These are phyloP conservation scores for Theobroma cacao DNA, from an alignment of 345 rosid genomes.

Conservation along the genomic window DNA sequence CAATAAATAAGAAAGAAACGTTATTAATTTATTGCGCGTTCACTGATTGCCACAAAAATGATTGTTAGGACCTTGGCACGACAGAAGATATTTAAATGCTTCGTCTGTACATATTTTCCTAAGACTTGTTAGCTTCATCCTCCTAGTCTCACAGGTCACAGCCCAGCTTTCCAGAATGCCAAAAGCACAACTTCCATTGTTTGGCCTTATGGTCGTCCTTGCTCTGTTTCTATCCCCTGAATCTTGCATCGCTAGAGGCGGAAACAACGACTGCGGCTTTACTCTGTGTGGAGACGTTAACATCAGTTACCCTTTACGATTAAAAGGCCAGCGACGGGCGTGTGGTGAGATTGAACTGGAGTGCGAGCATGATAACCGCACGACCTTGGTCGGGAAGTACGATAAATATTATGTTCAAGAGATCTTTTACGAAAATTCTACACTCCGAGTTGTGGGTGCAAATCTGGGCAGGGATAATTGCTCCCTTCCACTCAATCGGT, in stretches of 20 bases:
- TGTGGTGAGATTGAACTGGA: not conserved
- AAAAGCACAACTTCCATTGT: not conserved
- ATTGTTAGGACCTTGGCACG: too few relatives aligned
- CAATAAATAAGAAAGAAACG: too few relatives aligned
- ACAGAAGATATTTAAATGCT: too few relatives aligned
- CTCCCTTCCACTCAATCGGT: not conserved
- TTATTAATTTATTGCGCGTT: too few relatives aligned
- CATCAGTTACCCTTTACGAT: not conserved
- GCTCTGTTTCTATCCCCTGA: not conserved
- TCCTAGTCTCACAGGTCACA: too few relatives aligned
- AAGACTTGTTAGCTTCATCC: too few relatives aligned
- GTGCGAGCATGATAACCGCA: not conserved
- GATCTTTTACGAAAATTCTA: not conserved
- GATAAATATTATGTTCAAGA: not conserved
- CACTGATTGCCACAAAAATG: too few relatives aligned
- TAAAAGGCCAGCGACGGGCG: not conserved
- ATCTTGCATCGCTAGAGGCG: not conserved
- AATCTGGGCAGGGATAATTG: not conserved
- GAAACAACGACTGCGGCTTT: not conserved
- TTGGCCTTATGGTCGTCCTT: not conserved
- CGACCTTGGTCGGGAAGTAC: not conserved
- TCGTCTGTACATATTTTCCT: too few relatives aligned
- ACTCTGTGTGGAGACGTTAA: not conserved
- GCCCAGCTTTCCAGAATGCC: not conserved
- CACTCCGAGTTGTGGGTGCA: not conserved